Evolutionary conservation across 1,284 basidiomycete species (phyloP).

Genomic region (Rhodotorula sp.): DNA sequence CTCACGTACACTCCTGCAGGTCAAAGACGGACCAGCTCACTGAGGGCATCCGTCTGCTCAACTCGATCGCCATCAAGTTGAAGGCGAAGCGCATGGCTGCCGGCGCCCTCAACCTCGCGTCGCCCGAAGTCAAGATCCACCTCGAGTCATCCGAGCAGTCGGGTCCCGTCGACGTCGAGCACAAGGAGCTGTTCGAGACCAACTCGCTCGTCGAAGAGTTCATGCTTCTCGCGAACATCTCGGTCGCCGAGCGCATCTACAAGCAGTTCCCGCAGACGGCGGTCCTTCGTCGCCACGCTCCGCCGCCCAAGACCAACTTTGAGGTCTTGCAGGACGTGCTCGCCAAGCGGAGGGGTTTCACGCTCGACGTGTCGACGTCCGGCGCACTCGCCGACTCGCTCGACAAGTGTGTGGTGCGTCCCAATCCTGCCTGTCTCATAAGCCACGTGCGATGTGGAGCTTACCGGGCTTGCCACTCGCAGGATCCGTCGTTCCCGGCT

Average conservation of each 20-base stretch:
- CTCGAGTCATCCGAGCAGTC: slow-evolving; percentile 88
- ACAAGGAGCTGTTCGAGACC: slow-evolving; percentile 89
- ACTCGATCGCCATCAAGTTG: slow-evolving; percentile 81
- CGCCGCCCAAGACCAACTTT: slow-evolving; percentile 91
- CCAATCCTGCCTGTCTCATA: neutral
- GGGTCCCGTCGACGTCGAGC: slow-evolving; percentile 88
- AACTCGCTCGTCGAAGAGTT: slow-evolving; percentile 98
- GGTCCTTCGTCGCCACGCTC: slow-evolving; percentile 90
- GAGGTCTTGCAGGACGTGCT: slow-evolving; percentile 94
- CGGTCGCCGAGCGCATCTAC: slow-evolving; percentile 87
- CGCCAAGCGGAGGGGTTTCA: slow-evolving; percentile 77
- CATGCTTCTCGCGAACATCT: slow-evolving; percentile 97
- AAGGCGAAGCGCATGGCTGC: slow-evolving; percentile 85
- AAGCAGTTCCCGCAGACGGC: slow-evolving; percentile 95
- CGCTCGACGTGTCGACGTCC: slow-evolving; percentile 88
- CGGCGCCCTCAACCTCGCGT: slow-evolving; percentile 94
- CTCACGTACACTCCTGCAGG: slow-evolving; percentile 52
- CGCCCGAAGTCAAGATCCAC: slow-evolving; percentile 94
- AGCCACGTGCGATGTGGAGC: slow-evolving; percentile 3
- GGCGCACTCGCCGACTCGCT: slow-evolving; percentile 86
- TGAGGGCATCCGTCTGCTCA: slow-evolving; percentile 83
- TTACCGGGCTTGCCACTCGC: slow-evolving; percentile 14
- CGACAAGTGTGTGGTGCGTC: slow-evolving; percentile 80
- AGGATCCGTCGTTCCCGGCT: slow-evolving; percentile 77
- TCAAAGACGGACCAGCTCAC: slow-evolving; percentile 80